Conservation (phyloP, 805 yeast genomes). For the Kurtzmaniella cleridarum region DNA sequence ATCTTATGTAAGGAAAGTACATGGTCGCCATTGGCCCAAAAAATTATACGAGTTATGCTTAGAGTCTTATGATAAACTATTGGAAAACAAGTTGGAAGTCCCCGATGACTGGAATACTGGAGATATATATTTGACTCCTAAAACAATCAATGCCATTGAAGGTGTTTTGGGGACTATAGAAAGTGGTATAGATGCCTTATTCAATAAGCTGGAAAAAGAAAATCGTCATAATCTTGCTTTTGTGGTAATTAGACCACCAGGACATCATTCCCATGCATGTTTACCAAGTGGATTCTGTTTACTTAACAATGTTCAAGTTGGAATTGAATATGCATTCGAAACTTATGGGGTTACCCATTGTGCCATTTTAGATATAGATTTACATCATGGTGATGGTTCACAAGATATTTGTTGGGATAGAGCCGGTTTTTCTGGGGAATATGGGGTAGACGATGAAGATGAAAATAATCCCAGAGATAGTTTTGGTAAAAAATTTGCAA, state of each 20-base stretch:
- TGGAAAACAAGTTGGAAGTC: constrained; percentile 57
- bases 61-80: constrained; percentile 51
- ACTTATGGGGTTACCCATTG: constrained; percentile 69
- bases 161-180: constrained; percentile 78
- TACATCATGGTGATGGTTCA: constrained; percentile 87
- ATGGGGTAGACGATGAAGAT: constrained; percentile 44
- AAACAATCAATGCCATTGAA: constrained; percentile 63
- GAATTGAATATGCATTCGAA: constrained; percentile 68
- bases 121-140: constrained; percentile 68
- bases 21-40: constrained; percentile 70
- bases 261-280: constrained; percentile 80
- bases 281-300: constrained; percentile 84
- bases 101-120: constrained; percentile 82
- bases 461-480: constrained; percentile 42
- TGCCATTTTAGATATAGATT: constrained; percentile 74
- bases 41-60: constrained; percentile 52
- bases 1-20: constrained; percentile 62
- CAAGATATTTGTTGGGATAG: constrained; percentile 83
- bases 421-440: constrained; percentile 51
- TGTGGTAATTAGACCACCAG: constrained; percentile 75
- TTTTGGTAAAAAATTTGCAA: constrained; percentile 40
- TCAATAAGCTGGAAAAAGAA: constrained; percentile 9
- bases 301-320: constrained; percentile 76
- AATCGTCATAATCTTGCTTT: constrained; percentile 44
- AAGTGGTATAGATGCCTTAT: constrained; percentile 53